A percentile compares a stretch with the other conserved stretches of the same genome.
Conservation (phyloP, 2,329 filamentous ascomycete species). For the Colletotrichum sp. region DNA sequence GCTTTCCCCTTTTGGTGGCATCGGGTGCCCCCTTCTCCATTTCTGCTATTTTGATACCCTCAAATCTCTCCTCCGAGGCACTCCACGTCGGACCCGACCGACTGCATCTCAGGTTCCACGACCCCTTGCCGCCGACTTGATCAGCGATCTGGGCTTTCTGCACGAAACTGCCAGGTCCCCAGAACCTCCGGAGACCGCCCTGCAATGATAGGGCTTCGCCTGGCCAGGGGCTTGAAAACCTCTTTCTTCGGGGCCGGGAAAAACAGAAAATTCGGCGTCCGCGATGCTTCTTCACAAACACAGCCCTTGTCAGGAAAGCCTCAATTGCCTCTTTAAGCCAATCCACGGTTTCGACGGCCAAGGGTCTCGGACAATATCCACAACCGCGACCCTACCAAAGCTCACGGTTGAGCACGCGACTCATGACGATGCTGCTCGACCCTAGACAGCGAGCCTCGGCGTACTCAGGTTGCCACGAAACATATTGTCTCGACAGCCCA, state of each 20-base stretch:
- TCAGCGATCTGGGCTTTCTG: not conserved
- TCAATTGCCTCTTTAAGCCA: not conserved
- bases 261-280: not conserved
- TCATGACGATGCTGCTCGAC: conserved; percentile 1
- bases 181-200: not conserved
- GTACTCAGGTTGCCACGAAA: not conserved
- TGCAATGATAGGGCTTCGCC: not conserved
- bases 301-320: not conserved
- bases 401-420: conserved; percentile 1
- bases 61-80: not conserved
- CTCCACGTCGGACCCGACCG: conserved; percentile 5
- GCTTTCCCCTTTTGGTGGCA: not conserved
- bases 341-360: not conserved
- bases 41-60: not conserved
- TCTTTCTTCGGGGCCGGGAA: not conserved
- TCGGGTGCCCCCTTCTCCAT: not conserved
- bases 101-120: not conserved
- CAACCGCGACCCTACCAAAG: not conserved
- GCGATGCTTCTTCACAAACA: not conserved
- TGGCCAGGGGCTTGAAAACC: not conserved
- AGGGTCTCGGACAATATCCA: not conserved
- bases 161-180: not conserved
- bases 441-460: not conserved
- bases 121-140: not conserved
- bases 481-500: not conserved